Base-by-base conservation (phyloP, 305 asterid species). In the Salvia sclarea region DNA sequence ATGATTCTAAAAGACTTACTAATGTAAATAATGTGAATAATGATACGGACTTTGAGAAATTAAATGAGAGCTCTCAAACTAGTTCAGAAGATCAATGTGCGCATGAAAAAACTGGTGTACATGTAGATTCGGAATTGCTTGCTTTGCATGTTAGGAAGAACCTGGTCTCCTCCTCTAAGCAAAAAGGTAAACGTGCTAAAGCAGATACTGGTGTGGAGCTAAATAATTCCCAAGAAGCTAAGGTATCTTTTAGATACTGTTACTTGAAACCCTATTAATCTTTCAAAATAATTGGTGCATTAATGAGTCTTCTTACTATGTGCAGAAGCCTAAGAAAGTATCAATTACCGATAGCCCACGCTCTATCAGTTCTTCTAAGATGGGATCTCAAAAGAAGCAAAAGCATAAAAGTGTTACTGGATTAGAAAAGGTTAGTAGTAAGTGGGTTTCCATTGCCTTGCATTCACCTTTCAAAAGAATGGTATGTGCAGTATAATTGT, bases 381-480 rank as follows among this genome's bases (percentile, higher is more conserved):
- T 81, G 28, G 86, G 83, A 70, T 85, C 91, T 54, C 17, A 13
- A 69, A 90, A 85, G 86, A 85, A 83, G 73, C 81, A 73, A 56
- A 86, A 77, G 33, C 82, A 69, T 18, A n/a, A n/a, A n/a, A n/a
- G n/a, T n/a, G n/a, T n/a, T n/a, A 10, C 81, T 54, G 87, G 86
- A 62, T 74, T 85, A 72, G 86, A 78, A 70, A 90, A 92, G 97
- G 98, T 92, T 50, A 45, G 64, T 60, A 24, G 49, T 37, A 61
- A 28, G 28, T 43, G 40, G 60, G 65, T 55, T 47, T 64, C 47
- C 73, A 40, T 69, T 28, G 30, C 53, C 47, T 68, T 56, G 66
- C 64, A 52, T 66, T 49, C 50, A 57, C 33, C 10, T 28, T 64
- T 37, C 54, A 45, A 47, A 21, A 25, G 50, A 53, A 59, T 45